These are phyloP conservation scores for Melaleuca quinquenervia DNA, from an alignment of 345 rosid species.

Conservation along the genomic window DNA sequence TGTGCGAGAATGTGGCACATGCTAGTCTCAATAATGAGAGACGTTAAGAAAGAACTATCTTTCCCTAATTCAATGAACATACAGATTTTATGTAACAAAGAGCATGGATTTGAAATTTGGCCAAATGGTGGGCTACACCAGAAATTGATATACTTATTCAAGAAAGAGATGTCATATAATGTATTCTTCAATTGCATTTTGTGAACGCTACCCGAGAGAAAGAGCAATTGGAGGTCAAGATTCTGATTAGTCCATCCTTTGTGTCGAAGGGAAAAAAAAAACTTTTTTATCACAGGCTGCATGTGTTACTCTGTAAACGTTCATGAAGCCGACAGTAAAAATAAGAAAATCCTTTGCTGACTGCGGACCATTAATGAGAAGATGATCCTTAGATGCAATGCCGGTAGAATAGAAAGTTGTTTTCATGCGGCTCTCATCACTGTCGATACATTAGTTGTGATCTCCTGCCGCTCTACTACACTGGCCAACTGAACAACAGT, in stretches of 20 bases:
- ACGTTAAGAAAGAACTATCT: background rate
- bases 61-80: background rate
- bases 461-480: background rate
- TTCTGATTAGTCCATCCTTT: background rate
- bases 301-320: no score
- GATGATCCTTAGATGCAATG: rapidly evolving
- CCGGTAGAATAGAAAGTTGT: background rate
- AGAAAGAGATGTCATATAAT: no score
- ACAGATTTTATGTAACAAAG: no score
- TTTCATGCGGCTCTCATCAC: background rate
- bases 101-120: no score
- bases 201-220: no score
- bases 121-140: no score
- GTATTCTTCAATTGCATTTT: no score
- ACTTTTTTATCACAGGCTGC: background rate
- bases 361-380: background rate
- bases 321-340: background rate
- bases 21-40: background rate
- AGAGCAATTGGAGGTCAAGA: background rate
- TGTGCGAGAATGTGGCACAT: slow-evolving; percentile 9
- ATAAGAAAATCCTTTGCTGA: no score
- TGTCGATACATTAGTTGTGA: background rate
- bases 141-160: no score
- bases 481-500: background rate
- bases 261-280: background rate